Evolutionary conservation across 805 yeast species (phyloP).

Genomic region (Candida insectorum): DNA sequence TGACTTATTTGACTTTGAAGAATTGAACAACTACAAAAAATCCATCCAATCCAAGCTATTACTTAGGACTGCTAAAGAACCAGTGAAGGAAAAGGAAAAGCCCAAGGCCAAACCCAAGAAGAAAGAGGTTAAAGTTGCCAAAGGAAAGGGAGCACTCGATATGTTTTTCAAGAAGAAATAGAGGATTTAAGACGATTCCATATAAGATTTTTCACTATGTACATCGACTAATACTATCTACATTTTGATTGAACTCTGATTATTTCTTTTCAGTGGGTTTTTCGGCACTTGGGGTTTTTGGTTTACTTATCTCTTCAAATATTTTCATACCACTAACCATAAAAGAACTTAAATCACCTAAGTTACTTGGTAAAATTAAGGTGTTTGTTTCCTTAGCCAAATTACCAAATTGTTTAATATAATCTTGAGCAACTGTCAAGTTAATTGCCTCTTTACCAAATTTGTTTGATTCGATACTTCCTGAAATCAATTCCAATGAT

Average conservation of each 20-base stretch:
- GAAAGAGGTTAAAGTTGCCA: constrained; percentile 42
- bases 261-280: constrained; percentile 3
- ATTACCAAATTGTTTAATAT: constrained; percentile 76
- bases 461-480: constrained; percentile 63
- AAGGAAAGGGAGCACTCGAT: constrained; percentile 68
- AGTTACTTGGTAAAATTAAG: constrained; percentile 69
- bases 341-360: constrained; percentile 70
- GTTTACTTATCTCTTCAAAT: constrained; percentile 35
- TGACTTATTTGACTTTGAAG: constrained; percentile 3
- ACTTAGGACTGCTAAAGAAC: constrained; percentile 14
- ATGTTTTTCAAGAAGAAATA: constrained; percentile 49
- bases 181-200: no score
- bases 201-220: not conserved
- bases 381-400: constrained; percentile 81
- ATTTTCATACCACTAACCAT: constrained; percentile 78
- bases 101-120: constrained; percentile 32
- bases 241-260: constrained; percentile 1
- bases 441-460: constrained; percentile 76
- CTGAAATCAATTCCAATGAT: constrained; percentile 61
- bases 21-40: constrained; percentile 7
- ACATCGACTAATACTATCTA: no score
- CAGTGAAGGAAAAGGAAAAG: constrained; percentile 5
- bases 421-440: constrained; percentile 78
- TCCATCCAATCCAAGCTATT: constrained; percentile 7
- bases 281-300: not conserved